Base-by-base conservation (phyloP, 2,329 filamentous ascomycete species). In the Fusarium udum region DNA sequence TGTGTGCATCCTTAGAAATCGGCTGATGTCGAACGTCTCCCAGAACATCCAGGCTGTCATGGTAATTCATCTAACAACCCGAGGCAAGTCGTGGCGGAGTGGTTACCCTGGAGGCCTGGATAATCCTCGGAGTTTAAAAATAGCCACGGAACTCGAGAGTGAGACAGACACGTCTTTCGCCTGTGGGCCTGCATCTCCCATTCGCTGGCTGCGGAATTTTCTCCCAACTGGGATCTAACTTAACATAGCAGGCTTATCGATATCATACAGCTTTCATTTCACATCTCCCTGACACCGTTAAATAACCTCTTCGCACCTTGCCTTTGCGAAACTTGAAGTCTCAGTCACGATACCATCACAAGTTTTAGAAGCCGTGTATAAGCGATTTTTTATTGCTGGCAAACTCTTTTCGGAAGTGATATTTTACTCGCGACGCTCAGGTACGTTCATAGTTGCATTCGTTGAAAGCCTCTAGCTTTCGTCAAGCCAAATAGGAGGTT, bases 21-120 rank as follows among this genome's bases (percentile, higher is more conserved):
- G 72, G 66, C 76, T 77, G 74, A 77, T 71, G 75, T 77, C 71
- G 75, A 51, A 71, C 61, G 74, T 71, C 67, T 65, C 59, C 72
- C 61, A 53, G 53, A 67, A 68, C 75, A 77, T 70, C 51, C 26
- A 48, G 45, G 18, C 24, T 8, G 51, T 51, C 26, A n/a, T 59
- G 32, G 24, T 28, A 56, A 43, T 24, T 43, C 26, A 18, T 24
- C 12, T 22, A 26, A 12, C 20, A 32, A n/a, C 28, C 28, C 9
- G 15, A 26, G 18, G 18, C 18, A 26, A 34, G n/a, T 32, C 16
- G 18, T 34, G 31, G 16, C 31, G 12, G 48, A 58, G 24, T 14
- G 24, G 24, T 36, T 59, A 59, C 42, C 26, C 56, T 70, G 58
- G 42, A 53, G 36, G 18, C 3, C 0, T 66, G 75, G 75, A 52